Conservation (phyloP, 495 filamentous ascomycete species). For the Pseudomonodictys pantanalensis region DNA sequence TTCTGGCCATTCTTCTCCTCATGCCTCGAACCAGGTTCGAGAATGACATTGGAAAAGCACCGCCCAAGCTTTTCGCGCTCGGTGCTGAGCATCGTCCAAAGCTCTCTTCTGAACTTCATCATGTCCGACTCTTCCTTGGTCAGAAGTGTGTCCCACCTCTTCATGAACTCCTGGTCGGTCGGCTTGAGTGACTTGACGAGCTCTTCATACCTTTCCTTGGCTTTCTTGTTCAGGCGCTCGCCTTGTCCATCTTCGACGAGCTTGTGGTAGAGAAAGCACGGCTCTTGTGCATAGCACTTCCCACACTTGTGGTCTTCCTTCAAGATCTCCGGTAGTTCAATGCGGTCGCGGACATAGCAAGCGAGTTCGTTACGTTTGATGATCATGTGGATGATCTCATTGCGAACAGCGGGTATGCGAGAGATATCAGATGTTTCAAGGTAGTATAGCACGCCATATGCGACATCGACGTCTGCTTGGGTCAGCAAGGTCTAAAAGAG, state of each 20-base stretch:
- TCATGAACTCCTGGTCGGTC: conserved; percentile 75
- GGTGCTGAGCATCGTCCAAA: conserved; percentile 90
- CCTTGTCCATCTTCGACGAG: conserved; percentile 80
- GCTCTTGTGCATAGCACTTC: conserved; percentile 79
- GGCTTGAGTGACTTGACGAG: conserved; percentile 70
- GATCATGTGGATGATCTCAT: conserved; percentile 91
- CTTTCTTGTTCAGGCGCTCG: conserved; percentile 62
- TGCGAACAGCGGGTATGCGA: conserved; percentile 75
- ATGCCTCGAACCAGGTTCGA: conserved; percentile 70
- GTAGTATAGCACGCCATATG: conserved; percentile 89
- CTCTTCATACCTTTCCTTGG: conserved; percentile 72
- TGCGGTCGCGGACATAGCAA: conserved; percentile 74
- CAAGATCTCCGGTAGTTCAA: conserved; percentile 80
- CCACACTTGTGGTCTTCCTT: conserved; percentile 71
- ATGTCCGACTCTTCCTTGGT: conserved; percentile 91
- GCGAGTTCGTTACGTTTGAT: conserved; percentile 91
- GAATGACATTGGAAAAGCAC: conserved; percentile 69
- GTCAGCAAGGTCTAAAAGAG: conserved; percentile 1
- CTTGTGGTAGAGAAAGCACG: conserved; percentile 93
- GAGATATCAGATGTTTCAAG: conserved; percentile 83
- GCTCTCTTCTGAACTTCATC: conserved; percentile 76
- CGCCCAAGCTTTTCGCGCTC: conserved; percentile 85
- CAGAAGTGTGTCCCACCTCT: conserved; percentile 88
- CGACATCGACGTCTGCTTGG: conserved; percentile 71
- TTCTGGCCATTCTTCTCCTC: conserved; percentile 66